A percentile compares a stretch with the other conserved stretches of the same genome.
These are phyloP conservation scores for Boletus patriciae DNA, from an alignment of 768 basidiomycete genomes.

Conservation along the genomic window DNA sequence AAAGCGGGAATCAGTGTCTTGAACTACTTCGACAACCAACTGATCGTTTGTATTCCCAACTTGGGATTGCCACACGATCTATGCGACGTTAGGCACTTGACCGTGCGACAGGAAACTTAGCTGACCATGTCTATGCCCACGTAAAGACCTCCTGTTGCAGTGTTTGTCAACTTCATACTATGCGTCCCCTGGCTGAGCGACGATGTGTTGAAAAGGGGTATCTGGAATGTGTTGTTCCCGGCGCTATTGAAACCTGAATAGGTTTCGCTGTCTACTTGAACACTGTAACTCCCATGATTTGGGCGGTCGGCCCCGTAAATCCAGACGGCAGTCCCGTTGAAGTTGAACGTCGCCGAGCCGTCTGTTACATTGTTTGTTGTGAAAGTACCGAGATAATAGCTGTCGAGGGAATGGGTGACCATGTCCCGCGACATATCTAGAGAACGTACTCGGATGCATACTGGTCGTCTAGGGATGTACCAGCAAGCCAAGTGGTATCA, in stretches of 20 bases:
- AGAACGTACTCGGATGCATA: conserved; percentile 19
- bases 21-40: conserved; percentile 18
- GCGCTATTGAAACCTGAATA: conserved; percentile 33
- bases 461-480: conserved; percentile 12
- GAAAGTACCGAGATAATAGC: conserved; percentile 43
- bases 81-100: neutral
- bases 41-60: conserved; percentile 18
- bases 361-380: conserved; percentile 36
- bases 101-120: neutral
- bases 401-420: conserved; percentile 8
- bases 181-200: conserved; percentile 38
- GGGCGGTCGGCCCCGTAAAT: conserved; percentile 50
- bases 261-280: conserved; percentile 40
- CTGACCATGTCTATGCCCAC: conserved; percentile 50
- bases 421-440: neutral
- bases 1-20: conserved; percentile 43
- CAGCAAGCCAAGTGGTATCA: conserved; percentile 24
- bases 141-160: conserved; percentile 32
- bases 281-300: conserved; percentile 47
- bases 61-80: conserved; percentile 34
- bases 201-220: conserved; percentile 39
- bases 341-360: conserved; percentile 41
- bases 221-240: conserved; percentile 37
- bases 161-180: conserved; percentile 34
- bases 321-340: conserved; percentile 51